A percentile compares a stretch with the other conserved stretches of the same genome.
These are phyloP conservation scores for Plenodomus tracheiphilus DNA, from an alignment of 2,329 filamentous ascomycete genomes.

Conservation along the genomic window DNA sequence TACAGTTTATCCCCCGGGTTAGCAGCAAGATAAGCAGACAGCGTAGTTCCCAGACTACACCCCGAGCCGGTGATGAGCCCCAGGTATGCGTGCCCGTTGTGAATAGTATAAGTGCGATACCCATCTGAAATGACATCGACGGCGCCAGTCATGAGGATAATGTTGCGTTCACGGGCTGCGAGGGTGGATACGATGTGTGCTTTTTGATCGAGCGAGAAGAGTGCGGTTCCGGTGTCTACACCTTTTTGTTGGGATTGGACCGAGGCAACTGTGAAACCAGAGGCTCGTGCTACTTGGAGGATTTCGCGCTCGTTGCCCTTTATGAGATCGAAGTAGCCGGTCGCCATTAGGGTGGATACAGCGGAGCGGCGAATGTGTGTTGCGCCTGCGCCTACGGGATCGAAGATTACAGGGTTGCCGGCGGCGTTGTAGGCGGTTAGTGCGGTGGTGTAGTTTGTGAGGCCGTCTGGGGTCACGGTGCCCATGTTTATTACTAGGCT, in stretches of 20 bases:
- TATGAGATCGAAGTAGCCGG: slow-evolving; percentile 81
- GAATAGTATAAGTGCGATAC: slow-evolving; percentile 64
- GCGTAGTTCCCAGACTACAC: slow-evolving; percentile 80
- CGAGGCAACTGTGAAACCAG: slow-evolving; percentile 55
- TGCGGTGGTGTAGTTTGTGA: slow-evolving; percentile 73
- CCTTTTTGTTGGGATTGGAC: slow-evolving; percentile 67
- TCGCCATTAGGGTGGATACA: slow-evolving; percentile 69
- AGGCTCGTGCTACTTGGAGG: slow-evolving; percentile 60
- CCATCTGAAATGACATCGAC: slow-evolving; percentile 81
- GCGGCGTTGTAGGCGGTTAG: slow-evolving; percentile 78
- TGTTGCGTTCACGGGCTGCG: slow-evolving; percentile 67
- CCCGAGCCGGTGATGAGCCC: slow-evolving; percentile 74
- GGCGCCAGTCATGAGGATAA: slow-evolving; percentile 81
- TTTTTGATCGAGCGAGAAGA: slow-evolving; percentile 58
- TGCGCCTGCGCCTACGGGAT: slow-evolving; percentile 89
- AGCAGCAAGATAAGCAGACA: slow-evolving; percentile 72
- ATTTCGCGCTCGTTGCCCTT: slow-evolving; percentile 96
- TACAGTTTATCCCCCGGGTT: slow-evolving; percentile 52
- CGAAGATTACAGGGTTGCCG: slow-evolving; percentile 76
- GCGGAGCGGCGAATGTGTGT: slow-evolving; percentile 73
- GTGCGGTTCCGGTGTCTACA: slow-evolving; percentile 73
- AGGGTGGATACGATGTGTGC: slow-evolving; percentile 66
- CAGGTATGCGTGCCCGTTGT: slow-evolving; percentile 76
- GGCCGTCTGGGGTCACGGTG: slow-evolving; percentile 75
- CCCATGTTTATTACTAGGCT: slow-evolving; percentile 94